Evolutionary conservation across 2,329 filamentous ascomycete genomes (phyloP).

Genomic region (Penicillium verrucosum): DNA sequence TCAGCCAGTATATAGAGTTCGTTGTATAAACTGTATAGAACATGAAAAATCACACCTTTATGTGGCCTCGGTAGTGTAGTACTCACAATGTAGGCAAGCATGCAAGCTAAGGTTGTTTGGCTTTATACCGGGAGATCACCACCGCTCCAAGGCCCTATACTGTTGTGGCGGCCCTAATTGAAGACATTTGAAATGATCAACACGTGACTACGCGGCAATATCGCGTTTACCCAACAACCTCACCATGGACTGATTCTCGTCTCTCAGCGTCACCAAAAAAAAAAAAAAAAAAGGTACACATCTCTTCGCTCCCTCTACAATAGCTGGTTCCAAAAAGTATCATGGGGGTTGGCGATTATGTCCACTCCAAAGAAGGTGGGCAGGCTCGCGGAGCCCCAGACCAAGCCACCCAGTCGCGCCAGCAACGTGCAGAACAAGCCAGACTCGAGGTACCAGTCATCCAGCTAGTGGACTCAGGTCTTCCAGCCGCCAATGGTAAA

Average conservation of each 20-base stretch:
- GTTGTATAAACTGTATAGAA: neutral
- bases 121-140: neutral
- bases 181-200: neutral
- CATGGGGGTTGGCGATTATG: slow-evolving; percentile 44
- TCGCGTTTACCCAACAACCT: slow-evolving; percentile 21
- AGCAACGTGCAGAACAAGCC: slow-evolving; percentile 35
- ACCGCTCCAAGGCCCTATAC: neutral
- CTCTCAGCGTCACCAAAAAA: neutral
- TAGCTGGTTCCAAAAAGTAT: slow-evolving; percentile 9
- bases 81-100: neutral
- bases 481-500: slow-evolving; percentile 16
- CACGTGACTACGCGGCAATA: slow-evolving; percentile 33
- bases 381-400: slow-evolving; percentile 27
- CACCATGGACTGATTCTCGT: neutral
- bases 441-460: slow-evolving; percentile 34
- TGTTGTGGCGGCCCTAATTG: neutral
- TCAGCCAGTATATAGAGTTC: neutral
- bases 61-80: neutral
- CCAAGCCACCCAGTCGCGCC: slow-evolving; percentile 28
- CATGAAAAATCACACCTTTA: neutral
- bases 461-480: slow-evolving; percentile 22
- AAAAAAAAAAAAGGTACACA: neutral
- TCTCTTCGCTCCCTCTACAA: neutral
- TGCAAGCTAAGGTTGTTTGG: neutral
- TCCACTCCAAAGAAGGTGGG: slow-evolving; percentile 39